Percentiles rank a stretch among this genome's conserved stretches.
phyloP scores from a whole-genome alignment of 441 rosid genomes.

The Capsella rubella region DNA sequence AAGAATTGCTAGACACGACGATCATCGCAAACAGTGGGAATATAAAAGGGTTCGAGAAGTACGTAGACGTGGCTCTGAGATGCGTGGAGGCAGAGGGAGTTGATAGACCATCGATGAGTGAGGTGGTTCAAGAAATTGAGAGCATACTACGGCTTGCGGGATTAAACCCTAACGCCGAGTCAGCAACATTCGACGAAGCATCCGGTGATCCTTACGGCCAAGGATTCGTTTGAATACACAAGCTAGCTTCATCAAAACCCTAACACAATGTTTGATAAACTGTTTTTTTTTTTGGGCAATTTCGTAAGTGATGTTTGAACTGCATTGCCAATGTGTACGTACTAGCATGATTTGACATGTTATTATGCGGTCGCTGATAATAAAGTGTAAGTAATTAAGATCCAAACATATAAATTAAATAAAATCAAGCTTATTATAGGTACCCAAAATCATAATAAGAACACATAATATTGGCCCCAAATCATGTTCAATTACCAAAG shows the following conservation, averaged over 20 bases:
- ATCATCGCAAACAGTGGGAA: conserved; percentile 48
- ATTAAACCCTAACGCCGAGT: conserved; percentile 66
- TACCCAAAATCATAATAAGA: no score
- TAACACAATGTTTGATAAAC: conserved; percentile 22
- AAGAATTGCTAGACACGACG: conserved; percentile 61
- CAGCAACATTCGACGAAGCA: conserved; percentile 48
- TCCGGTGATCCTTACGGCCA: conserved; percentile 38
- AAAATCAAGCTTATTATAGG: background rate
- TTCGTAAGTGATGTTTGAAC: background rate
- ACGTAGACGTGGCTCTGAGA: conserved; percentile 68
- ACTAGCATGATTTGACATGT: conserved; percentile 9
- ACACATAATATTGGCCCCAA: no score
- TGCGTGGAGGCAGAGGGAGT: conserved; percentile 71
- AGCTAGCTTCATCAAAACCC: conserved; percentile 36
- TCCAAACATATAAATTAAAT: background rate
- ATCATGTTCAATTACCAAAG: no score
- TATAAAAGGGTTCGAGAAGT: conserved; percentile 67
- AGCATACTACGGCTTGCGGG: conserved; percentile 67
- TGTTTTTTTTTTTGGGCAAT: background rate
- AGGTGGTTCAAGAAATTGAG: conserved; percentile 80
- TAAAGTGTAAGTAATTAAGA: background rate
- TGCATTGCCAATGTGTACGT: conserved; percentile 20
- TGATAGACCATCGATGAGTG: conserved; percentile 78
- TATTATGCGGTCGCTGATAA: background rate
- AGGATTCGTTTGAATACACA: conserved; percentile 36